Conservation (phyloP, 108 stramenopile genomes). For the Skeletonema menzelii region DNA sequence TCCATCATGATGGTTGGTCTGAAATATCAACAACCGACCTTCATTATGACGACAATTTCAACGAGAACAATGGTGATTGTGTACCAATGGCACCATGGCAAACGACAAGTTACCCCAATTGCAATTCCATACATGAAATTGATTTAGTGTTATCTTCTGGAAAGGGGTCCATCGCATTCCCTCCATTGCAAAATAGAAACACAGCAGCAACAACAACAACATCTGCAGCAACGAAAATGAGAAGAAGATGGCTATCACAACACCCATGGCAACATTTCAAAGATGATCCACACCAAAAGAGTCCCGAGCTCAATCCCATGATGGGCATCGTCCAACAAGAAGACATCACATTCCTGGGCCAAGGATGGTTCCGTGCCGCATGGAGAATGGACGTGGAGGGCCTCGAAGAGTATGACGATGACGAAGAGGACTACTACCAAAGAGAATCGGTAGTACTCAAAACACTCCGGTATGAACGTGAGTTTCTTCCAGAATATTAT, state of each 20-base stretch:
- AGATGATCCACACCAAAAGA: slow-evolving; percentile 3
- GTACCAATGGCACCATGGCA: slow-evolving; percentile 80
- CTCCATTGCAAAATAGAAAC: neutral
- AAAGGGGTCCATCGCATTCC: slow-evolving; percentile 18
- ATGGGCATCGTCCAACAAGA: slow-evolving; percentile 26
- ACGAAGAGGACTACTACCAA: slow-evolving; percentile 20
- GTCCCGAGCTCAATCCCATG: slow-evolving; percentile 29
- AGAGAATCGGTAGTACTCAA: slow-evolving; percentile 69
- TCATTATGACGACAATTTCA: neutral
- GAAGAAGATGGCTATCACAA: slow-evolving; percentile 11
- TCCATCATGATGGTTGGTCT: slow-evolving; percentile 3
- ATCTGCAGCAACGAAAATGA: neutral
- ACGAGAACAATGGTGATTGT: slow-evolving; percentile 47
- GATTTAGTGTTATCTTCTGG: slow-evolving; percentile 46
- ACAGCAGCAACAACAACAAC: neutral
- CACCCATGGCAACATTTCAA: slow-evolving; percentile 10
- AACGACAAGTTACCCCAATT: slow-evolving; percentile 61
- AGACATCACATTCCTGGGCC: slow-evolving; percentile 59
- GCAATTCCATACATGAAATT: slow-evolving; percentile 78
- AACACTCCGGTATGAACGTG: slow-evolving; percentile 78
- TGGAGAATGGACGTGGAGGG: slow-evolving; percentile 56
- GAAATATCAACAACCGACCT: neutral
- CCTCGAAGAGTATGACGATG: slow-evolving; percentile 24
- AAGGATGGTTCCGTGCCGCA: slow-evolving; percentile 84
- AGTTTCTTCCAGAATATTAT: slow-evolving; percentile 79